Base-by-base conservation (phyloP, 2,329 filamentous ascomycete species). In the Aureobasidium lini region DNA sequence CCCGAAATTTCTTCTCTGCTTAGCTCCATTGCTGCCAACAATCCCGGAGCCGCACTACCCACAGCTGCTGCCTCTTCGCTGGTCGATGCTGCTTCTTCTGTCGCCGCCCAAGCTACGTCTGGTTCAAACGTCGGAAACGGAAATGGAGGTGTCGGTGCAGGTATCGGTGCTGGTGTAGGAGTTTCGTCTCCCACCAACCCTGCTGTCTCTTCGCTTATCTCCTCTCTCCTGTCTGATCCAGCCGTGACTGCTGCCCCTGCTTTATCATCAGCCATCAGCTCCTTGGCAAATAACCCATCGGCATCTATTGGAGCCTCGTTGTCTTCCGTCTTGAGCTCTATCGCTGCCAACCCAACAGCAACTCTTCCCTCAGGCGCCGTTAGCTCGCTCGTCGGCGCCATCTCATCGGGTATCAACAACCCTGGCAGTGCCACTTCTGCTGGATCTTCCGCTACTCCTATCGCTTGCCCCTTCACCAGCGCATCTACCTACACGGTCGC, bases 291-390 rank as follows among this genome's bases (percentile, higher is more conserved):
- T 6, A 43, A 59, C 47, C 57, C 57, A 11, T 34, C n/a, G 6
- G 40, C 15, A 13, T 44, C 57, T 4, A 18, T 59, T 15, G 31
- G 18, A 18, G n/a, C 57, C 10, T 16, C 57, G 2, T 32, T 59
- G 47, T 52, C 57, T 8, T 59, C 57, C 1, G 57, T 8, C 18
- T 34, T 59, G 39, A 52, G 36, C 32, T 52, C 57, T 3, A 10
- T 59, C 39, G 29, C 29, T 15, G 57, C 39, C 37, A 59, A 53
- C 40, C 57, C 57, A 42, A 36, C 47, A 10, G 47, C 23, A 18
- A 13, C 57, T 16, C 47, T 59, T 11, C 57, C 57, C 13, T 15
- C 47, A 32, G 46, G 34, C 6, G 47, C 52, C 6, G 52, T 56
- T 4, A 43, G 36, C 23, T 56, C 52, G 3, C 16, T 43, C 52